Evolutionary conservation across 2,329 filamentous ascomycete genomes (phyloP).

Genomic region (Diplocarpon rosae): DNA sequence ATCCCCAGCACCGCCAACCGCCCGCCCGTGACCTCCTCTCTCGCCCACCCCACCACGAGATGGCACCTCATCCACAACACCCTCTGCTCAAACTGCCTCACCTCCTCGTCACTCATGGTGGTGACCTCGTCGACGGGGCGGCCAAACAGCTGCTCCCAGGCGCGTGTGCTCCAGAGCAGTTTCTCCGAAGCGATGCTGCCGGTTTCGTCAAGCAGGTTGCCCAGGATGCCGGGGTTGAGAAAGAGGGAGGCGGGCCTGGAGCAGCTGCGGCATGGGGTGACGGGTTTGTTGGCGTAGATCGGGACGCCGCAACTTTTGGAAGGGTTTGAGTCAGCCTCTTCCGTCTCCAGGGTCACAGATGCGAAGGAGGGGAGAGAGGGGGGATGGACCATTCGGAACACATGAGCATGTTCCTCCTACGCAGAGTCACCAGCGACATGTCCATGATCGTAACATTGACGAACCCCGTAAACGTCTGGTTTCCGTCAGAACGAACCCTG

Average conservation of each 20-base stretch:
- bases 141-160: constrained; percentile 41
- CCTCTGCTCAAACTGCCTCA: constrained; percentile 40
- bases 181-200: constrained; percentile 40
- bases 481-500: constrained; percentile 27
- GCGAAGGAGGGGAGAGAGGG: background rate
- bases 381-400: constrained; percentile 32
- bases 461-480: constrained; percentile 31
- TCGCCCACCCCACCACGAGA: constrained; percentile 45
- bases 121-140: constrained; percentile 32
- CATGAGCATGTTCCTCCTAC: constrained; percentile 28
- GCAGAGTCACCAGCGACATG: constrained; percentile 20
- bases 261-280: constrained; percentile 32
- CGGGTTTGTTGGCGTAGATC: constrained; percentile 39
- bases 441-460: constrained; percentile 24
- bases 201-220: constrained; percentile 41
- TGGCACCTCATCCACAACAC: constrained; percentile 41
- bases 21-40: constrained; percentile 34
- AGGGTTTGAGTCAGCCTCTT: background rate
- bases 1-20: constrained; percentile 4
- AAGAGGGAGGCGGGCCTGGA: constrained; percentile 21
- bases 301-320: constrained; percentile 41
- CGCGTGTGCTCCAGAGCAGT: constrained; percentile 40
- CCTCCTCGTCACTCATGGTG: constrained; percentile 27
- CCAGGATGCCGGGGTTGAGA: constrained; percentile 33
- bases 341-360: background rate